Evolutionary conservation across 2,329 filamentous ascomycete genomes (phyloP), one percentile per base, ranked within the genome.

Genomic region (Grosmannia clavigera): DNA sequence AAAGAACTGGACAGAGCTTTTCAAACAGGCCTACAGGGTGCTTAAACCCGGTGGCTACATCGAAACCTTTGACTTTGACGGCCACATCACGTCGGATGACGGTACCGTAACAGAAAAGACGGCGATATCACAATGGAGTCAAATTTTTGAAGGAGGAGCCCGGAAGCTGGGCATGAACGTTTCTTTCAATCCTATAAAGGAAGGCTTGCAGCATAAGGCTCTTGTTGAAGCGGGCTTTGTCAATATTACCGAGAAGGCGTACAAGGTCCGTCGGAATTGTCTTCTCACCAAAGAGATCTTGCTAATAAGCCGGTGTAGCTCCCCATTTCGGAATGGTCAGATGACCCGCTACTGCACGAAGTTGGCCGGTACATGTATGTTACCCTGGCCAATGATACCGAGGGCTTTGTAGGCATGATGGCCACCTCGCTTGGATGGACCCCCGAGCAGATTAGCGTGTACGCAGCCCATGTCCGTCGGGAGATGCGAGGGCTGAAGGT

Each of bases 191-290:
- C 78, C 70, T 3, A 74, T 83, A 33, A 80, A 78, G 0, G 76
- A 81, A 51, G 75, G 78, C 51, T 67, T 83, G 40, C 78, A 80
- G 62, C 71, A 68, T 3, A 81, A 76, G 73, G 68, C 65, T 7
- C 80, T 84, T 69, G 73, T 76, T 66, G 75, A 78, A 38, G 76
- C 79, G 1, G 82, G 83, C 0, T 85, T 83, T 61, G 74, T 78
- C 3, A 78, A 84, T 59, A 76, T 85, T 14, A 35, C 33, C 33
- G 33, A 35, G 33, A 35, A 35, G 33, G 6, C 33, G 5, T 35
- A 35, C 33, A 35, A 35, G 33, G 33, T 35, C 33, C 9, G 33
- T 11, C 33, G 9, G 33, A 35, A 35, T 9, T 9, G 9, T 10
- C 33, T 35, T 35, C 33, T 35, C 33, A 35, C 9, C 33, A 35